Evolutionary conservation across 441 rosid genomes (phyloP), one percentile per base, ranked within the genome.

Genomic region (Euphorbia schlechtendalii): DNA sequence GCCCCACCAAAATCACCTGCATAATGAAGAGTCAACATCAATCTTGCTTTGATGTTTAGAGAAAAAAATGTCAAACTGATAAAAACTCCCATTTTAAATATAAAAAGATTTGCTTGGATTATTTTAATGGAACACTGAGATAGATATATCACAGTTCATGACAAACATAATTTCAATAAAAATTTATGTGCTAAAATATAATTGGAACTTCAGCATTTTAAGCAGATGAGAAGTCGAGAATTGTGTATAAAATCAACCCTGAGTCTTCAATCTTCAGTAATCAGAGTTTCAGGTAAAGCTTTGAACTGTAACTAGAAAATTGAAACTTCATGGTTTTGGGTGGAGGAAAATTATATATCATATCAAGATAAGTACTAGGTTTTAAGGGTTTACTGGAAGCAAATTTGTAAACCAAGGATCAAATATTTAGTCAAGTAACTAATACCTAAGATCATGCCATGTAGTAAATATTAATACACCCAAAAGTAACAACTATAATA

Each of bases 1-100:
- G 98, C 25, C 97, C 97, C 10, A 83, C 96, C 87, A 92, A 79
- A 58, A 92, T 82, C 72, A 86, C 96, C 98, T 92, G 81, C 82
- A 79, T 9, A 63, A 28, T 18, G 38, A 22, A 46, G 46, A 52
- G 27, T 54, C 41, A 63, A 20, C 57, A 53, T 7, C 9, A 38
- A 18, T 36, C 24, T 64, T 36, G 10, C 10, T 8, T 22, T 10
- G 6, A 15, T 49, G 24, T 30, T 0, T 3, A 63, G 3, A 56
- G 13, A 38, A 20, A 41, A 28, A 10, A 15, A 51, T 11, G 8
- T 28, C 22, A 18, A 28, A n/a, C 10, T 11, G 21, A 51, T 51
- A 12, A 30, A 41, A 30, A 24, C 41, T 48, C 52, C 38, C 45
- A 30, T 24, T n/a, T 46, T 24, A 61, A 25, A 63, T 48, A 15